Conservation (phyloP, 371 early-diverging fungal genomes). For the Syncephalastrum contaminatum region DNA sequence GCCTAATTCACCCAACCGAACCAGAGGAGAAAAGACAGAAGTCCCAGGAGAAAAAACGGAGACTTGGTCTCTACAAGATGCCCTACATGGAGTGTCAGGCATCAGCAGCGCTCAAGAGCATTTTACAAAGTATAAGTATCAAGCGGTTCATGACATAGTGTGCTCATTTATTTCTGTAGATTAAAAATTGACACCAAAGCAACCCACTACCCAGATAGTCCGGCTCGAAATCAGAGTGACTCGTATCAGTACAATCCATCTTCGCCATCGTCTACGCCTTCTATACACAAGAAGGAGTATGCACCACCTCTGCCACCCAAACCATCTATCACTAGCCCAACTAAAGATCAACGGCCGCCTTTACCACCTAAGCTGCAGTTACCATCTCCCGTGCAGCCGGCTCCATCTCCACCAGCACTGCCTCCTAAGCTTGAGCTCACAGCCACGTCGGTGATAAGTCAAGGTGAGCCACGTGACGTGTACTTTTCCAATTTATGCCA, state of each 20-base stretch:
- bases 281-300: no score
- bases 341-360: conserved; percentile 1
- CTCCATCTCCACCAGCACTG: conserved; percentile 20
- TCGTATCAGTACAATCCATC: conserved; percentile 17
- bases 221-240: conserved; percentile 34
- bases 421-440: conserved; percentile 30
- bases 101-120: conserved; percentile 15
- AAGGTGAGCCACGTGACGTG: neutral
- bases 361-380: conserved; percentile 12
- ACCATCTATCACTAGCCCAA: neutral
- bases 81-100: conserved; percentile 41
- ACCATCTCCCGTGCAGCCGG: conserved; percentile 1
- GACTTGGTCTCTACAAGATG: conserved; percentile 46
- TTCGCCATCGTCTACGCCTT: neutral
- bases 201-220: conserved; percentile 24
- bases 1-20: no score
- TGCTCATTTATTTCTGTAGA: neutral
- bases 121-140: neutral
- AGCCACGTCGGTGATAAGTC: conserved; percentile 4
- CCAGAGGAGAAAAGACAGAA: conserved; percentile 1
- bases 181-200: no score
- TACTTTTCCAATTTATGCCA: neutral
- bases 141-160: neutral
- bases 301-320: conserved; percentile 15
- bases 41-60: neutral